Percentiles rank a stretch among this genome's conserved stretches.
These are phyloP conservation scores for Prillingera fragicola DNA, from an alignment of 1,284 basidiomycete species.

Conservation along the genomic window DNA sequence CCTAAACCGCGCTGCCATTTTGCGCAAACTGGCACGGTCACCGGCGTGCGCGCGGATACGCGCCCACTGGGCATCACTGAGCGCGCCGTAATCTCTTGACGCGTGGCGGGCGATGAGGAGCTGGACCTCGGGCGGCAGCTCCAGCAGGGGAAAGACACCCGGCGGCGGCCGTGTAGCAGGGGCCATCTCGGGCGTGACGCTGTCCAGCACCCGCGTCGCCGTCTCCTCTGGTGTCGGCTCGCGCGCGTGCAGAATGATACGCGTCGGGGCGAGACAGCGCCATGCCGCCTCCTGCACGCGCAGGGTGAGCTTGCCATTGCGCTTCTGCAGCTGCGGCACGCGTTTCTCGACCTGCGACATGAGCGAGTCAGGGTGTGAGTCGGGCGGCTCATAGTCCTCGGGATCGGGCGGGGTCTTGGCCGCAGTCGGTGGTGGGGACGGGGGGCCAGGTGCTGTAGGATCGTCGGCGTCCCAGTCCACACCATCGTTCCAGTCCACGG, in stretches of 20 bases:
- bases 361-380: conserved; percentile 19
- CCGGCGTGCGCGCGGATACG: conserved; percentile 26
- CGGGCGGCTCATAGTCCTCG: conserved; percentile 19
- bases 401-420: too few relatives aligned
- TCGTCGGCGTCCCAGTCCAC: background rate
- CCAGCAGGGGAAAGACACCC: conserved; percentile 33
- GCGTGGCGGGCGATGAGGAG: conserved; percentile 32
- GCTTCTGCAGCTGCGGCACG: conserved; percentile 27
- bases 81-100: conserved; percentile 28
- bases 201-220: too few relatives aligned
- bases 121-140: conserved; percentile 37
- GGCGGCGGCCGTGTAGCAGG: too few relatives aligned
- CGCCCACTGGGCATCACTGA: conserved; percentile 34
- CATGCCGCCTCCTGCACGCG: conserved; percentile 27
- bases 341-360: conserved; percentile 25
- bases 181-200: background rate
- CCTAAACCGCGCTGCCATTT: conserved; percentile 7
- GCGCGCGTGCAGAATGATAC: conserved; percentile 37
- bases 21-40: conserved; percentile 19
- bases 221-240: background rate
- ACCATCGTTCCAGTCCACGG: background rate
- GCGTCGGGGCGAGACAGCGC: conserved; percentile 20
- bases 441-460: too few relatives aligned
- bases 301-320: conserved; percentile 33
- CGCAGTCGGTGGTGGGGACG: too few relatives aligned